Base-by-base conservation (phyloP, 2,329 filamentous ascomycete species). In the Colletotrichum karsti region DNA sequence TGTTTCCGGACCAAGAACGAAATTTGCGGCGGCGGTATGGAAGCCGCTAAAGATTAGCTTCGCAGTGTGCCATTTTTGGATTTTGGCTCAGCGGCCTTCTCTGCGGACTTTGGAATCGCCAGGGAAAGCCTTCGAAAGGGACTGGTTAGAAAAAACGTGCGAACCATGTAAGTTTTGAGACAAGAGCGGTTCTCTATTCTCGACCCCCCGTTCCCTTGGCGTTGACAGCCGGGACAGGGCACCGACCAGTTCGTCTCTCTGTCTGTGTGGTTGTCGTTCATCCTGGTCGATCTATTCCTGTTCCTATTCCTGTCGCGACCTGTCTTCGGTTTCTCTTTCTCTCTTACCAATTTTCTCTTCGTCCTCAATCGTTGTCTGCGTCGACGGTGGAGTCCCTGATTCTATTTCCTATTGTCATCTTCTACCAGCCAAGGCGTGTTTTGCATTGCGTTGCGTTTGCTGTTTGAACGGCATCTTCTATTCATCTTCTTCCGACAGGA, bases 371-470 rank as follows among this genome's bases (percentile, higher is more conserved):
- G 37, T 57, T 46, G 59, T 58, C 64, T 63, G 60, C 44, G 35
- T 67, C 60, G 59, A 67, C 64, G 51, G 59, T 64, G 59, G 64
- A 53, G 60, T 53, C 57, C 15, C 28, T 63, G 53, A 37, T 64
- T 64, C 60, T 41, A 51, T 58, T 54, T 44, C 30, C 50, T 51
- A 33, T 56, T 51, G 33, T 58, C 12, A 18, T 26, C 20, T 58
- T 58, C 26, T 24, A 22, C 44, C 50, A 56, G 51, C 41, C 51
- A 57, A 63, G 35, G 35, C 64, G 37, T 58, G 57, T 66, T 57
- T 53, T 57, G 44, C 44, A 57, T 63, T n/a, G 44, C 51, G 37
- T 67, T 67, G 59, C 51, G 59, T 63, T 35, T 57, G 59, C 58
- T 42, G 58, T 67, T 56, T 64, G 64, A 51, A 51, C 46, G 30